These are phyloP conservation scores for Sporothrix humicola DNA, from an alignment of 2,329 filamentous ascomycete species.

Conservation along the genomic window DNA sequence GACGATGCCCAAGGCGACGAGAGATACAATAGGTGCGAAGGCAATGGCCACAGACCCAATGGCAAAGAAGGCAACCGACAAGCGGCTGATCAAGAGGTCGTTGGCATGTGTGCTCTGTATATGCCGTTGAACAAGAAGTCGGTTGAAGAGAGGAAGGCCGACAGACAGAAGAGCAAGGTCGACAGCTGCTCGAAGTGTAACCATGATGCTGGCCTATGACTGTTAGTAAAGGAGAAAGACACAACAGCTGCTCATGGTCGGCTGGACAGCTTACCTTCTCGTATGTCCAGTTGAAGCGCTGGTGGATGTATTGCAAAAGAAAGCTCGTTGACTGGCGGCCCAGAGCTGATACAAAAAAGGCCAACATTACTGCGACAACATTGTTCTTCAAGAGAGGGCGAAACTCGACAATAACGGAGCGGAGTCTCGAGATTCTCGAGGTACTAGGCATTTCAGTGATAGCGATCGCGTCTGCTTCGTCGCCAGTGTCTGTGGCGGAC, in stretches of 20 bases:
- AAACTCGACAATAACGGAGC: not conserved
- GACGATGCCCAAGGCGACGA: not conserved
- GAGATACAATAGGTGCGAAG: not conserved
- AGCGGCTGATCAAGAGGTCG: conserved; percentile 11
- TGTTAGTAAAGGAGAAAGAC: not conserved
- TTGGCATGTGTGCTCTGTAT: not conserved
- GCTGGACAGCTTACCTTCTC: conserved; percentile 6
- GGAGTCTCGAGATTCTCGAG: not conserved
- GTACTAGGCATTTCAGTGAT: not conserved
- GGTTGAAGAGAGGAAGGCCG: conserved; percentile 2
- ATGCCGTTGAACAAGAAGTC: not conserved
- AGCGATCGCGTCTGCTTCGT: not conserved
- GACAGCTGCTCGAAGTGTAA: conserved; percentile 4
- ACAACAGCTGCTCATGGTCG: not conserved
- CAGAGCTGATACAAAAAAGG: conserved; percentile 16
- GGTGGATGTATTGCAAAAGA: conserved; percentile 21
- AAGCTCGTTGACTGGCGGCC: conserved; percentile 22
- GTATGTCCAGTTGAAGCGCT: conserved; percentile 24
- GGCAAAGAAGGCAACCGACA: conserved; percentile 8
- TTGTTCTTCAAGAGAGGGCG: conserved; percentile 19
- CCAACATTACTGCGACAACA: not conserved
- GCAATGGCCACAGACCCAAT: not conserved
- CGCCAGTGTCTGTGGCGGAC: not conserved
- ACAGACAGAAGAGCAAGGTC: conserved; percentile 2
- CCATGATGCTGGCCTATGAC: not conserved